Percentiles rank a stretch among this genome's conserved stretches.
Evolutionary conservation across 345 rosid genomes (phyloP).

Genomic region (Corchorus olitorius): DNA sequence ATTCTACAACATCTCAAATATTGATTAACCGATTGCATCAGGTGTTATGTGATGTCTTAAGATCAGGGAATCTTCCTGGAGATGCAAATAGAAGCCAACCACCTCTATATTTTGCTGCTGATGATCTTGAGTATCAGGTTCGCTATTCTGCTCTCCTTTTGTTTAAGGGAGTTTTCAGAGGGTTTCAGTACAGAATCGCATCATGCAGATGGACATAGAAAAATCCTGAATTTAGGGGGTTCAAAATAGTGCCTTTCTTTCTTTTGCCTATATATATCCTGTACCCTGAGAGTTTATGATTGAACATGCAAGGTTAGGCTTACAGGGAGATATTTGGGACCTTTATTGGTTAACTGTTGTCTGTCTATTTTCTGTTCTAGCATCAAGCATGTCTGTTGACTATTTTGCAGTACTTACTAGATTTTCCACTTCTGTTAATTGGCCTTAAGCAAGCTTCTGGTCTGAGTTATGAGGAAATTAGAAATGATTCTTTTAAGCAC

Average conservation of each 20-base stretch:
- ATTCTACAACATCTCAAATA: background rate
- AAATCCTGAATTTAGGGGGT: background rate
- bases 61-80: conserved; percentile 47
- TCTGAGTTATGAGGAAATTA: background rate
- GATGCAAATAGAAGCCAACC: conserved; percentile 36
- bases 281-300: background rate
- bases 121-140: conserved; percentile 59
- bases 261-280: background rate
- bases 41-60: conserved; percentile 52
- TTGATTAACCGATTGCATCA: conserved; percentile 20
- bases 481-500: conserved; percentile 4
- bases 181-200: background rate
- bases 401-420: background rate
- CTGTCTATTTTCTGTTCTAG: background rate
- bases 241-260: background rate
- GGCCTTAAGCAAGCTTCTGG: conserved; percentile 5
- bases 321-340: background rate
- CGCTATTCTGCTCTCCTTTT: conserved; percentile 16
- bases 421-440: conserved; percentile 9
- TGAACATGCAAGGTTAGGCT: background rate
- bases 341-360: background rate
- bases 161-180: background rate
- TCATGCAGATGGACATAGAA: background rate
- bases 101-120: conserved; percentile 50
- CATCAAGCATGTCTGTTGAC: background rate